These are phyloP conservation scores for Cladorrhinum sp. DNA, from an alignment of 2,329 filamentous ascomycete species.

Conservation along the genomic window DNA sequence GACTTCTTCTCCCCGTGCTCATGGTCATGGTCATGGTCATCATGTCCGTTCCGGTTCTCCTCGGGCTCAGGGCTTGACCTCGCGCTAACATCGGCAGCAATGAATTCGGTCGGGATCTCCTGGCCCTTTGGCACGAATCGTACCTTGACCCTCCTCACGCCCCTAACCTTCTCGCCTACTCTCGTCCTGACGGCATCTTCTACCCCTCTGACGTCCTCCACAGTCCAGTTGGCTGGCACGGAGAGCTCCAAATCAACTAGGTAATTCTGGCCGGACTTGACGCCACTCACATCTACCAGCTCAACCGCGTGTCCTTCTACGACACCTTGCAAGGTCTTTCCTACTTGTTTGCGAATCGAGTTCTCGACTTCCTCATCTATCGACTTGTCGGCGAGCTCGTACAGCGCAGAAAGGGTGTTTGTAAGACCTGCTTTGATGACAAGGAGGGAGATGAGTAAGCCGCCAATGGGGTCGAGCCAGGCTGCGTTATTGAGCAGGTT, in stretches of 20 bases:
- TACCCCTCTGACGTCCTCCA: slow-evolving; percentile 66
- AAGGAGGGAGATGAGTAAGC: slow-evolving; percentile 87
- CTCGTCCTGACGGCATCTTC: slow-evolving; percentile 71
- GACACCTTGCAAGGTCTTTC: slow-evolving; percentile 52
- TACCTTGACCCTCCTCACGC: slow-evolving; percentile 78
- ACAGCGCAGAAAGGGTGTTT: slow-evolving; percentile 77
- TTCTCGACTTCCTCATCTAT: slow-evolving; percentile 81
- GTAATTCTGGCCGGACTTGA: slow-evolving; percentile 97
- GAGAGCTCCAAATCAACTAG: slow-evolving; percentile 85
- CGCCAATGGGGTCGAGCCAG: slow-evolving; percentile 93
- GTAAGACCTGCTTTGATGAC: slow-evolving; percentile 86
- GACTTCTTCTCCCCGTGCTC: slow-evolving; percentile 34
- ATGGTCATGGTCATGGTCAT: slow-evolving; percentile 42
- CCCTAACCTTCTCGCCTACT: slow-evolving; percentile 74
- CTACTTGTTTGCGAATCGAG: slow-evolving; percentile 65
- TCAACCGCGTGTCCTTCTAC: slow-evolving; percentile 59
- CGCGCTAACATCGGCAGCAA: slow-evolving; percentile 59
- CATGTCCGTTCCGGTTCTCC: slow-evolving; percentile 42
- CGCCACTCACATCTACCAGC: slow-evolving; percentile 75
- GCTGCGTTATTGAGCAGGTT: slow-evolving; percentile 81
- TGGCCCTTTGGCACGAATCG: slow-evolving; percentile 70
- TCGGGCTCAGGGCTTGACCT: slow-evolving; percentile 60
- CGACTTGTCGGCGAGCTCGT: slow-evolving; percentile 86
- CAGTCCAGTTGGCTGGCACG: slow-evolving; percentile 72
- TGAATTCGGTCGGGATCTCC: slow-evolving; percentile 67